Base-by-base conservation (phyloP, 176 grass and related monocot genomes). In the Pontederia crassipes region DNA sequence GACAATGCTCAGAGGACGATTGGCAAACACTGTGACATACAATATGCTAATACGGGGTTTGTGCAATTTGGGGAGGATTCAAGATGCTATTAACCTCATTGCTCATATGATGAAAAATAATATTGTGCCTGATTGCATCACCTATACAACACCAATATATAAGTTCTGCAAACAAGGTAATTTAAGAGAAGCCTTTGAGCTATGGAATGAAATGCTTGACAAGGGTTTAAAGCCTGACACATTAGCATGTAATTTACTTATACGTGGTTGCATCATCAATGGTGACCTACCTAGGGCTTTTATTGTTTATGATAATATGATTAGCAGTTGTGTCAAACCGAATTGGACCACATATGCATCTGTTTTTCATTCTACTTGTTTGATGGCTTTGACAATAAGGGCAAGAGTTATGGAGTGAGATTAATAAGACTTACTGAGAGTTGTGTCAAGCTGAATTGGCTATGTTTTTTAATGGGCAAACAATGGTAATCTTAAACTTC, bases 41-140 rank as follows among this genome's bases (percentile, higher is more conserved):
- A 94, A 94, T 68, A 81, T 75, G 57, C 61, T 85, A 68, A 81
- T 94, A 49, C 87, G 78, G 66, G 89, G 81, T 40, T 87, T 82
- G 48, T 84, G 74, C 54, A 84, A 76, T 78, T 59, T 69, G 47
- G 84, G 74, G 35, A 59, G 77, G 51, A 87, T 87, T 27, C 75
- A 84, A 55, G 62, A 74, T 63, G 84, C 89, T 68, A 58, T 79
- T 71, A 73, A 79, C 59, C 52, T 82, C 68, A 49, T 82, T 13
- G 65, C 11, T 12, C 57, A 65, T 54, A 87, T 65, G 76, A 8
- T 67, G 50, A 56, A 80, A 64, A 66, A 63, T 12, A 81, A 81
- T 16, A 65, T 81, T 49, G 67, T 58, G 66, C 89, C 84, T 60
- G 89, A 94, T 80, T 87, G 84, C 71, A 77, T 87, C 52, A 84